Percentiles rank a stretch among this genome's conserved stretches.
Evolutionary conservation across 345 rosid genomes (phyloP).

Genomic region (Boechera divaricarpa): DNA sequence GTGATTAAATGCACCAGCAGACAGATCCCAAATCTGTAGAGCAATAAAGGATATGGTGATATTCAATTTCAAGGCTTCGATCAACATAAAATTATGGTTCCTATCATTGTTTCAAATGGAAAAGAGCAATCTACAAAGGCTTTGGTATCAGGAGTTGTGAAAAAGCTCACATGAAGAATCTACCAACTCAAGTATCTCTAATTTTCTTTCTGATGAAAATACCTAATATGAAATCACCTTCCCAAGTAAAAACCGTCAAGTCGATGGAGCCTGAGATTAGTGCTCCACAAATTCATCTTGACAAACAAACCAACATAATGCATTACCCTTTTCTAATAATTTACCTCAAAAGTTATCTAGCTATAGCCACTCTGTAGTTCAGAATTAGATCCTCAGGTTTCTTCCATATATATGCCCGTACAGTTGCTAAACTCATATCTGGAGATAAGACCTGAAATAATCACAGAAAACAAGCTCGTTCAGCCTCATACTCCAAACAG

Average conservation of each 20-base stretch:
- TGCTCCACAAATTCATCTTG: constrained; percentile 37
- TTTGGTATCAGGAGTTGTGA: constrained; percentile 24
- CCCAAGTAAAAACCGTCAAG: constrained; percentile 20
- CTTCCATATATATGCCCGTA: constrained; percentile 93
- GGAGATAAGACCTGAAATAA: constrained; percentile 80
- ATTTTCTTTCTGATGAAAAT: constrained; percentile 30
- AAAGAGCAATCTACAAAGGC: constrained; percentile 36
- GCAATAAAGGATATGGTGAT: constrained; percentile 32
- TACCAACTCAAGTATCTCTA: constrained; percentile 36
- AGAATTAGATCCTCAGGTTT: constrained; percentile 94
- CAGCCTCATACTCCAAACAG: constrained; percentile 19
- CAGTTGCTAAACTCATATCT: constrained; percentile 98
- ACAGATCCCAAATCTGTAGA: constrained; percentile 38
- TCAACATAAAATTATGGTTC: constrained; percentile 33
- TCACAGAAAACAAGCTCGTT: constrained; percentile 21
- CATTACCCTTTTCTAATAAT: constrained; percentile 26
- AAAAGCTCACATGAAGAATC: constrained; percentile 29
- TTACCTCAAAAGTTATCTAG: constrained; percentile 61
- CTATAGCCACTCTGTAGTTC: constrained; percentile 76
- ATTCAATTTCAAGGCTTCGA: constrained; percentile 32
- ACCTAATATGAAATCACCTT: constrained; percentile 32
- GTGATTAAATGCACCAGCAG: constrained; percentile 26
- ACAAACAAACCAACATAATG: constrained; percentile 40
- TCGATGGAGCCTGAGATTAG: constrained; percentile 36
- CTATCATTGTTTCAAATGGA: constrained; percentile 30